phyloP scores from a whole-genome alignment of 2,329 filamentous ascomycete species.

The Fusarium floridanum region DNA sequence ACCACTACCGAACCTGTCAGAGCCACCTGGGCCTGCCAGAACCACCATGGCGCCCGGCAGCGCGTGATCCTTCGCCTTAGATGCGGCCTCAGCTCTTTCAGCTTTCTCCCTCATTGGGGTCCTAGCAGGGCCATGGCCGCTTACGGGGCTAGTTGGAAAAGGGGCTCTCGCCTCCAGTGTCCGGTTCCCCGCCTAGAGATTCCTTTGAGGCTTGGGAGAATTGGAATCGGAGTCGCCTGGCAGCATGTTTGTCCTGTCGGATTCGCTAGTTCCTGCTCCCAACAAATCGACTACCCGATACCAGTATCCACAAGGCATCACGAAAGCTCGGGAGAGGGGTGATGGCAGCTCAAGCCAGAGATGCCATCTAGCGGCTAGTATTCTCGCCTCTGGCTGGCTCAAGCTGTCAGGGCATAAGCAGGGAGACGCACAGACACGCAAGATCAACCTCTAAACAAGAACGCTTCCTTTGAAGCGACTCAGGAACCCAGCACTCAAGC shows the following conservation, averaged over 20 bases:
- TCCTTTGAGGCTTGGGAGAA: background rate
- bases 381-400: constrained; percentile 24
- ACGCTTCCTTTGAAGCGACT: constrained; percentile 23
- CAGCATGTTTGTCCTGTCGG: constrained; percentile 2
- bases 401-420: constrained; percentile 30
- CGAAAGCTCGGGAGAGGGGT: constrained; percentile 10
- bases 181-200: constrained; percentile 2
- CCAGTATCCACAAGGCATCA: constrained; percentile 10
- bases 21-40: constrained; percentile 21
- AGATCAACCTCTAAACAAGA: constrained; percentile 19
- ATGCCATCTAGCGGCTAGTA: constrained; percentile 13
- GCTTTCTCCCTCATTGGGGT: constrained; percentile 7
- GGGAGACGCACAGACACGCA: constrained; percentile 33
- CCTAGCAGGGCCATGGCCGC: constrained; percentile 9
- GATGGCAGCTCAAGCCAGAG: background rate
- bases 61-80: constrained; percentile 22
- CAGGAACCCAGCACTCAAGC: constrained; percentile 21
- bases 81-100: constrained; percentile 9
- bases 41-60: background rate
- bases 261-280: background rate
- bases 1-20: background rate
- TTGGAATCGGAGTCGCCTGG: background rate
- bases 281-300: background rate
- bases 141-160: constrained; percentile 15
- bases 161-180: constrained; percentile 13